phyloP scores from a whole-genome alignment of 73 alveolate genomes.

The Tetrahymena malaccensis region DNA sequence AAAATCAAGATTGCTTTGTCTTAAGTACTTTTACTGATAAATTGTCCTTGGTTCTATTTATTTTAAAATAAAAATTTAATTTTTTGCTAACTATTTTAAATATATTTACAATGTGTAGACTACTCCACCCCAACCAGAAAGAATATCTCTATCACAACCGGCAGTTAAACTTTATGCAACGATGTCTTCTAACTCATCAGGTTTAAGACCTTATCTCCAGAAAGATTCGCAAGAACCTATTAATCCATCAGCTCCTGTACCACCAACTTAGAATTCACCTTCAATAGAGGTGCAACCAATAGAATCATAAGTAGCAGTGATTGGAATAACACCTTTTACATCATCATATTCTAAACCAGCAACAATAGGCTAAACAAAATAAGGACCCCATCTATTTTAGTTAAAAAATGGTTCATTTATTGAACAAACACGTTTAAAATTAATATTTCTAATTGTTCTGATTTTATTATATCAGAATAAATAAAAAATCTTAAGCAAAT shows the following conservation, averaged over 20 bases:
- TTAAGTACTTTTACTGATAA: slow-evolving; percentile 16
- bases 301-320: slow-evolving; percentile 84
- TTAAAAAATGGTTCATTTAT: neutral
- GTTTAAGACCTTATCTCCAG: slow-evolving; percentile 66
- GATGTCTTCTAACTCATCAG: slow-evolving; percentile 87
- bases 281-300: slow-evolving; percentile 77
- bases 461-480: neutral
- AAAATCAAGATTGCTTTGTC: slow-evolving; percentile 37
- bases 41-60: slow-evolving; percentile 15
- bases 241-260: slow-evolving; percentile 85
- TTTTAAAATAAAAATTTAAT: neutral
- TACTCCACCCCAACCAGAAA: slow-evolving; percentile 97
- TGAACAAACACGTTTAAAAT: neutral
- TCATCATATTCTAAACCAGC: slow-evolving; percentile 82
- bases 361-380: slow-evolving; percentile 85
- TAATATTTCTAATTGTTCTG: neutral
- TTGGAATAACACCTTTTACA: slow-evolving; percentile 68
- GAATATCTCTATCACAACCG: slow-evolving; percentile 91
- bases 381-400: slow-evolving; percentile 78
- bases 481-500: neutral
- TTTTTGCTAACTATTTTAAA: neutral
- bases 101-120: slow-evolving; percentile 54
- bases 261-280: slow-evolving; percentile 68
- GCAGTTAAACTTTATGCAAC: slow-evolving; percentile 75
- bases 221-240: slow-evolving; percentile 93